Percentiles rank a stretch among this genome's conserved stretches.
Evolutionary conservation across 768 basidiomycete genomes (phyloP).

Genomic region (Pleurotus pulmonarius): DNA sequence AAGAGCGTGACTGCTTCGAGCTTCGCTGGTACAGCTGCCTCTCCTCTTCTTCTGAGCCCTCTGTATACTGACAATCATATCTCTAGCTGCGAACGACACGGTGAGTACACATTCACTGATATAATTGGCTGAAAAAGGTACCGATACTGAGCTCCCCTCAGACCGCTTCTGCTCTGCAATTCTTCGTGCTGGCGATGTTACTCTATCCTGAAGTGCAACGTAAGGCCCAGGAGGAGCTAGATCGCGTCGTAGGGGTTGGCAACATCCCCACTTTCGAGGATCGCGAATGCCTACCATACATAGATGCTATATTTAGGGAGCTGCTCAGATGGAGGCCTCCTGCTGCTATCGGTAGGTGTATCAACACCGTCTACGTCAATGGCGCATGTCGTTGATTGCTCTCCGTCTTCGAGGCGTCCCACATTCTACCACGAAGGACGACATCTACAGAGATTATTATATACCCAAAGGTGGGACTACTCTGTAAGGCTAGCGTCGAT

Average conservation of each 20-base stretch:
- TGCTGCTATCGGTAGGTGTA: slow-evolving; percentile 13
- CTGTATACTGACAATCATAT: not conserved
- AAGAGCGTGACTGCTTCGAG: slow-evolving; percentile 6
- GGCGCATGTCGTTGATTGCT: not conserved
- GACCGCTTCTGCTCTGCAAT: not conserved
- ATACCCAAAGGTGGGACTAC: slow-evolving; percentile 35
- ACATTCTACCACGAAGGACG: slow-evolving; percentile 30
- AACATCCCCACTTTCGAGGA: slow-evolving; percentile 13
- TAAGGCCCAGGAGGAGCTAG: slow-evolving; percentile 11
- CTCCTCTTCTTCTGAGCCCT: not conserved
- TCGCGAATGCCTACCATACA: slow-evolving; percentile 12
- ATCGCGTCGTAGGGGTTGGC: slow-evolving; percentile 12
- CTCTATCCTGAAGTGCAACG: slow-evolving; percentile 20
- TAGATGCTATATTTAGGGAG: not conserved
- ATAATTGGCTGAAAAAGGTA: too few relatives aligned
- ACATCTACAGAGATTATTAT: slow-evolving; percentile 33
- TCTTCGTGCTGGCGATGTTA: slow-evolving; percentile 13
- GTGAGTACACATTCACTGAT: not conserved
- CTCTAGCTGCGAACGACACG: slow-evolving; percentile 2
- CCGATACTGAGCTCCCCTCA: not conserved
- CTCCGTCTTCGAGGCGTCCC: slow-evolving; percentile 18
- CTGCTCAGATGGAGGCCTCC: slow-evolving; percentile 4
- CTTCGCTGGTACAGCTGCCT: slow-evolving; percentile 1
- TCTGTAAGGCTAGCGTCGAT: not conserved
- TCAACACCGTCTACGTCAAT: not conserved